Percentiles rank a stretch among this genome's conserved stretches.
Conservation (phyloP, 106 monocot species). For the Dioscorea zingiberensis region DNA sequence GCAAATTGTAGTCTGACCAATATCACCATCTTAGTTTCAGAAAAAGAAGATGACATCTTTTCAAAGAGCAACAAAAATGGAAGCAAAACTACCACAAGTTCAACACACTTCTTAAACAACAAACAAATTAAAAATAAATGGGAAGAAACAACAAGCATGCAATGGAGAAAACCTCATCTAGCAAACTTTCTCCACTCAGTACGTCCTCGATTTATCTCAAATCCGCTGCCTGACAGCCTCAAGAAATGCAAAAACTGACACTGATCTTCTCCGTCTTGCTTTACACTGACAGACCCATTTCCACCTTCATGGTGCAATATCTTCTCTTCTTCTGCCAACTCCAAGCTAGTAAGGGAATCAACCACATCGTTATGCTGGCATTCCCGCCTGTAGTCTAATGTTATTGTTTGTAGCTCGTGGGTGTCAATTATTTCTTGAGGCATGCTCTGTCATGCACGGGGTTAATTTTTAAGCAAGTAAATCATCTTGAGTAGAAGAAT, state of each 20-base stretch:
- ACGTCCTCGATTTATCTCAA: constrained; percentile 88
- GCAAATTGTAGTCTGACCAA: no score
- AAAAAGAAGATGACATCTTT: no score
- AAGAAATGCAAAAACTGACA: constrained; percentile 76
- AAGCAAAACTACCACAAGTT: neutral
- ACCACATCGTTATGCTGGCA: constrained; percentile 92
- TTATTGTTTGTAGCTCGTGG: constrained; percentile 91
- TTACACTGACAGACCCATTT: constrained; percentile 34
- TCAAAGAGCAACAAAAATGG: no score
- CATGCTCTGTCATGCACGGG: constrained; percentile 59
- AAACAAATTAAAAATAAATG: neutral
- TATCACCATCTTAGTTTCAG: no score
- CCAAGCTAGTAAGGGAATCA: constrained; percentile 84
- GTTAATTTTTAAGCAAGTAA: neutral
- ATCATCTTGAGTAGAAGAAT: neutral
- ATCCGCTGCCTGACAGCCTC: constrained; percentile 47
- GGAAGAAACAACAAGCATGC: neutral
- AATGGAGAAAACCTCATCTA: constrained; percentile 13
- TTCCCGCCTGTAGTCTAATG: constrained; percentile 88
- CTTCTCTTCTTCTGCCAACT: constrained; percentile 21
- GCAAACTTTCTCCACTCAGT: constrained; percentile 78
- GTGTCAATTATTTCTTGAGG: constrained; percentile 95
- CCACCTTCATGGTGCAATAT: neutral
- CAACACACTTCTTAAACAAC: neutral
- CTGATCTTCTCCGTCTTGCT: constrained; percentile 8